Evolutionary conservation across 2,329 filamentous ascomycete species (phyloP).

Genomic region (Lomentospora prolificans): DNA sequence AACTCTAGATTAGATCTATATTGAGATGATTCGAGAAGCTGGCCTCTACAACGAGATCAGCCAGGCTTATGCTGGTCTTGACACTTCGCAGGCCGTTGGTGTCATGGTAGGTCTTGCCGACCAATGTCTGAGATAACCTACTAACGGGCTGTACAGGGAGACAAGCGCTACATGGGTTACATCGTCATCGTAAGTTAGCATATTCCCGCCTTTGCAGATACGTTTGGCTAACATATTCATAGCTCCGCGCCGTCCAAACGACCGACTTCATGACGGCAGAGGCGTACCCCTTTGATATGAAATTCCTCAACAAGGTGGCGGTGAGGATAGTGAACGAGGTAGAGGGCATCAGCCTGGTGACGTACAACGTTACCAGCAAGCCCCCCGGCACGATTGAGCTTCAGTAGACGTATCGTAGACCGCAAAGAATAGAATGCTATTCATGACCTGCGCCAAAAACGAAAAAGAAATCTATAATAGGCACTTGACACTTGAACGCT

Average conservation of each 20-base stretch:
- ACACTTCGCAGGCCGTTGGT: slow-evolving; percentile 12
- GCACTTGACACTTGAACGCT: no score
- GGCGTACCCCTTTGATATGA: slow-evolving; percentile 54
- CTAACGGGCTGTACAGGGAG: slow-evolving; percentile 37
- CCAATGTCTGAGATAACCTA: neutral
- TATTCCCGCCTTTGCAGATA: slow-evolving; percentile 8
- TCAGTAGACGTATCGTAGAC: slow-evolving; percentile 36
- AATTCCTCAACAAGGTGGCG: slow-evolving; percentile 55
- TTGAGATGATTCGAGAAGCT: slow-evolving; percentile 61
- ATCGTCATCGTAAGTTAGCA: slow-evolving; percentile 15
- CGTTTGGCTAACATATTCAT: slow-evolving; percentile 12
- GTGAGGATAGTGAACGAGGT: slow-evolving; percentile 59
- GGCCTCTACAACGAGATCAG: slow-evolving; percentile 56
- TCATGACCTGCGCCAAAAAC: no score
- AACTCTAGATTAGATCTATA: slow-evolving; percentile 48
- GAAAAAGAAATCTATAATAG: no score
- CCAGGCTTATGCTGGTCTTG: slow-evolving; percentile 13
- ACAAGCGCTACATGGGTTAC: slow-evolving; percentile 49
- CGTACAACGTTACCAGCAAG: slow-evolving; percentile 56
- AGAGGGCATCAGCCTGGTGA: slow-evolving; percentile 59
- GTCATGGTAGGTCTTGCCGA: slow-evolving; percentile 11
- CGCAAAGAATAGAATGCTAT: no score
- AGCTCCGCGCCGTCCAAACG: slow-evolving; percentile 34
- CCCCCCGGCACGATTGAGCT: slow-evolving; percentile 66
- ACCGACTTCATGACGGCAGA: slow-evolving; percentile 60